Percentiles rank a stretch among this genome's conserved stretches.
Conservation (phyloP, 2,329 filamentous ascomycete species). For the Hymenoscyphus fructigenus region DNA sequence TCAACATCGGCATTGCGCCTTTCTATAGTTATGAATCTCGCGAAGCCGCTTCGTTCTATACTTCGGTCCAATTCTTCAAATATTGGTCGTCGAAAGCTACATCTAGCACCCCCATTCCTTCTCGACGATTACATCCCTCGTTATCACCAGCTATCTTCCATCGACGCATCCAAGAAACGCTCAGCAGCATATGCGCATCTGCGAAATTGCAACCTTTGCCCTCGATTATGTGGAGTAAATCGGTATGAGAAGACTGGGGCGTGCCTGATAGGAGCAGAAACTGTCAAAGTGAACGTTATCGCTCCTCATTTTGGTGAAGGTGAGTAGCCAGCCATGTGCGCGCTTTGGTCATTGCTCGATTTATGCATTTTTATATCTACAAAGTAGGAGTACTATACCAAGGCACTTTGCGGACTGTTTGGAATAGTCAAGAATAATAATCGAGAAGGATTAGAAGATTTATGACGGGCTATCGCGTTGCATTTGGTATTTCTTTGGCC, state of each 20-base stretch:
- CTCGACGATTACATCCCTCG: conserved; percentile 73
- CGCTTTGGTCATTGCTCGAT: too few relatives aligned
- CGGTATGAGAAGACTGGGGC: conserved; percentile 76
- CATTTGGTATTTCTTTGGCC: too few relatives aligned
- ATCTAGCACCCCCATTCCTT: conserved; percentile 65
- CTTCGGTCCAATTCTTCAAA: background rate
- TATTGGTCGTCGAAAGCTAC: conserved; percentile 36
- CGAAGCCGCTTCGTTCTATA: background rate
- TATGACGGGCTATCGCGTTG: too few relatives aligned
- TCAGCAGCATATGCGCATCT: conserved; percentile 73
- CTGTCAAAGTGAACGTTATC: conserved; percentile 78
- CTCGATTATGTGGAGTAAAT: conserved; percentile 74
- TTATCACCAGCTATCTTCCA: conserved; percentile 66
- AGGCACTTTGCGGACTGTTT: too few relatives aligned
- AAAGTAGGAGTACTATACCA: too few relatives aligned
- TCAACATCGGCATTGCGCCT: background rate
- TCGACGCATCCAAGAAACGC: conserved; percentile 71
- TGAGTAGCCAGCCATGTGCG: conserved; percentile 34
- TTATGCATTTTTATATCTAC: too few relatives aligned
- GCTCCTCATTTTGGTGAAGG: conserved; percentile 82
- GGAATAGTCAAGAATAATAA: too few relatives aligned
- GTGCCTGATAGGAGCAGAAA: conserved; percentile 72
- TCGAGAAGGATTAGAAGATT: too few relatives aligned
- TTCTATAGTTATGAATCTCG: conserved; percentile 1
- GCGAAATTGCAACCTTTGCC: conserved; percentile 77